Conservation (phyloP, 345 rosid genomes). For the Euphorbia lathyris region DNA sequence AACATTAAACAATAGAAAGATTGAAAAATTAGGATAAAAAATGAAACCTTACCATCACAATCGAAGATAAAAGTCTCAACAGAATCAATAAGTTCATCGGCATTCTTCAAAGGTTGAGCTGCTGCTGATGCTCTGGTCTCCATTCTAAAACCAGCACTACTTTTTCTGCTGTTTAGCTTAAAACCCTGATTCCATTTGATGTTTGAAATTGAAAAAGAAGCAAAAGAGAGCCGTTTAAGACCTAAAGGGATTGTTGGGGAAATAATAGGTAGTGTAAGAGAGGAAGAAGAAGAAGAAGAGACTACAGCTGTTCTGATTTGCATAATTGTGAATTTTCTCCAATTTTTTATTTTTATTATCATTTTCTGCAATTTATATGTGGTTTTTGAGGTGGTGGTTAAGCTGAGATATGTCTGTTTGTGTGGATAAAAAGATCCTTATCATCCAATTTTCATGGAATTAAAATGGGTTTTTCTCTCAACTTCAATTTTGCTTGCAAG, state of each 20-base stretch:
- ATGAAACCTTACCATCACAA: slow-evolving; percentile 60
- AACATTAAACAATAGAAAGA: neutral
- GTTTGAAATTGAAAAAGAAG: slow-evolving; percentile 15
- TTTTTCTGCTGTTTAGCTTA: slow-evolving; percentile 16
- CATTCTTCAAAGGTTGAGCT: slow-evolving; percentile 68
- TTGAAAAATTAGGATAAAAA: neutral
- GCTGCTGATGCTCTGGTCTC: slow-evolving; percentile 50
- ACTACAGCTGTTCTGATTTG: slow-evolving; percentile 32
- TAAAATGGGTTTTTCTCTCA: neutral
- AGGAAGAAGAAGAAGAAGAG: slow-evolving; percentile 17
- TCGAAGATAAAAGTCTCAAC: slow-evolving; percentile 94
- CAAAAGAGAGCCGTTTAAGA: slow-evolving; percentile 16
- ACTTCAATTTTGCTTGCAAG: neutral
- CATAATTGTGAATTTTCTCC: slow-evolving; percentile 29
- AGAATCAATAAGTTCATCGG: slow-evolving; percentile 78
- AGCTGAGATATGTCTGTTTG: slow-evolving; percentile 25
- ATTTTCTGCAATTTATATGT: neutral
- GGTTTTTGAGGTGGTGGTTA: slow-evolving; percentile 4
- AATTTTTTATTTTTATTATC: neutral
- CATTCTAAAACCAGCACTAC: slow-evolving; percentile 27
- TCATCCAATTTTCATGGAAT: slow-evolving; percentile 13
- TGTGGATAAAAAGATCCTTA: slow-evolving; percentile 12
- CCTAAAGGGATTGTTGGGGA: slow-evolving; percentile 20
- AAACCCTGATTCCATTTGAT: slow-evolving; percentile 12
- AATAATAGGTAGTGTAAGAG: no score